These are phyloP conservation scores for Mycena sp. DNA, from an alignment of 1,284 basidiomycete species.

Conservation along the genomic window DNA sequence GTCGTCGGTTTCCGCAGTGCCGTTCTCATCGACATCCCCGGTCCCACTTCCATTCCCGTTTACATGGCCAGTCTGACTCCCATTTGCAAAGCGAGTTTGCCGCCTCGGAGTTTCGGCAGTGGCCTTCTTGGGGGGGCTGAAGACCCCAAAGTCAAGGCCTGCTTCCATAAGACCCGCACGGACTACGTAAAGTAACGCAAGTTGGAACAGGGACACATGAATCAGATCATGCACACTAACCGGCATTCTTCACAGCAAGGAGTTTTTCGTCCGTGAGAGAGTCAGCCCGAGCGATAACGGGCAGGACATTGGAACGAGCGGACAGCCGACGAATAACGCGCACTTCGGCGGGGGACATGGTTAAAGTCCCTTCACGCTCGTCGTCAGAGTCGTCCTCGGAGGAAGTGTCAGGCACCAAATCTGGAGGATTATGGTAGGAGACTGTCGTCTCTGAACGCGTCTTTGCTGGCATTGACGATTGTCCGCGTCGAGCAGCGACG, in stretches of 20 bases:
- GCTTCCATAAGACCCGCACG: constrained; percentile 68
- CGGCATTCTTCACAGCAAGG: constrained; percentile 68
- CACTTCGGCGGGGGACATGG: constrained; percentile 80
- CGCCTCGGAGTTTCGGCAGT: constrained; percentile 38
- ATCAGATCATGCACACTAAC: constrained; percentile 38
- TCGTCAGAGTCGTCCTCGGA: constrained; percentile 60
- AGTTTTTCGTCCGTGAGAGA: constrained; percentile 80
- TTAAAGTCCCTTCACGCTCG: constrained; percentile 56
- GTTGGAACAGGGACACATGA: not conserved
- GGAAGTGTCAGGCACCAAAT: constrained; percentile 60
- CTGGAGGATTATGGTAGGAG: constrained; percentile 59
- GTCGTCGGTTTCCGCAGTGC: constrained; percentile 40
- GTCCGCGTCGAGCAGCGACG: constrained; percentile 55
- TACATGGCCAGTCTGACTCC: constrained; percentile 30
- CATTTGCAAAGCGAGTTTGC: constrained; percentile 42
- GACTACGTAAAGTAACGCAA: constrained; percentile 46
- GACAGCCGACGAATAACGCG: constrained; percentile 78
- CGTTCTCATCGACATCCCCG: constrained; percentile 41
- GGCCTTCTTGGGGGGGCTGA: constrained; percentile 54
- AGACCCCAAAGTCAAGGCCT: constrained; percentile 77
- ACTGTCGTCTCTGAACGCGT: constrained; percentile 70
- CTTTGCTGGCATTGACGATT: constrained; percentile 58
- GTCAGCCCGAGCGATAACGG: constrained; percentile 80
- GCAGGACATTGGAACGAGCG: constrained; percentile 77
- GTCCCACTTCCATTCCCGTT: constrained; percentile 41